Conservation (phyloP, 352 stramenopile species). For the Globisporangium cystogenes region DNA sequence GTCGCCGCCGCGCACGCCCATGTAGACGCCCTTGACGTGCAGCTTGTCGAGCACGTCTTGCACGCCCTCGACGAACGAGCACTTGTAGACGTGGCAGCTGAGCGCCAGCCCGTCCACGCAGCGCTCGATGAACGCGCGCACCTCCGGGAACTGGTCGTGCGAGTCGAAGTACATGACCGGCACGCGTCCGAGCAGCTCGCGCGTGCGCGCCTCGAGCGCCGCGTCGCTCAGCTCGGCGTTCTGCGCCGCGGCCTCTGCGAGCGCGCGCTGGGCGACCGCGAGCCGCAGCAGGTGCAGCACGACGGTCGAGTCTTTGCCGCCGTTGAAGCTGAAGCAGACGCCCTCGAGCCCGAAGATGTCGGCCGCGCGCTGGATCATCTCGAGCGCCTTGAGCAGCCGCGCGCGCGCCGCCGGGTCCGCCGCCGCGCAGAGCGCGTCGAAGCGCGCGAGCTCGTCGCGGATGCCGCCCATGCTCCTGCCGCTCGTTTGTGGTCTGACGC, state of each 20-base stretch:
- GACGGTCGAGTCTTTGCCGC: slow-evolving; percentile 91
- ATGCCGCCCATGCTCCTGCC: background rate
- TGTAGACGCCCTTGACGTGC: slow-evolving; percentile 86
- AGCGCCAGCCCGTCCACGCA: slow-evolving; percentile 51
- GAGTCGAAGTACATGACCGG: slow-evolving; percentile 97
- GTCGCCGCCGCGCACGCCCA: slow-evolving; percentile 89
- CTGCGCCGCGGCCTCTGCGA: no score
- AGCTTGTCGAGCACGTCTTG: slow-evolving; percentile 84
- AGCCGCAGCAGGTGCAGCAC: slow-evolving; percentile 88
- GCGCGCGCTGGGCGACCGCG: slow-evolving; percentile 67
- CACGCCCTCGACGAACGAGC: slow-evolving; percentile 92
- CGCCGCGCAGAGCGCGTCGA: slow-evolving; percentile 55
- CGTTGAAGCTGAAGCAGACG: slow-evolving; percentile 90
- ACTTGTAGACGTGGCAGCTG: slow-evolving; percentile 78
- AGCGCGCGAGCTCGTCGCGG: slow-evolving; percentile 30
- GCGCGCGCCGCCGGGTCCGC: slow-evolving; percentile 35
- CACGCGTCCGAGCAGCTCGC: slow-evolving; percentile 38
- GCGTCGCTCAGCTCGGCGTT: slow-evolving; percentile 21
- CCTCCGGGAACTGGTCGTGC: slow-evolving; percentile 92
- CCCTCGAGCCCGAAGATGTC: slow-evolving; percentile 76
- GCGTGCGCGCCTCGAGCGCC: slow-evolving; percentile 46
- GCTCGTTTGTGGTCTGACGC: no score
- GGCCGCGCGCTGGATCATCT: slow-evolving; percentile 70
- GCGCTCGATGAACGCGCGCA: slow-evolving; percentile 85
- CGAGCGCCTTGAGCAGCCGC: slow-evolving; percentile 60